Evolutionary conservation across 768 basidiomycete genomes (phyloP).

Genomic region (Pleurotus eryngii): DNA sequence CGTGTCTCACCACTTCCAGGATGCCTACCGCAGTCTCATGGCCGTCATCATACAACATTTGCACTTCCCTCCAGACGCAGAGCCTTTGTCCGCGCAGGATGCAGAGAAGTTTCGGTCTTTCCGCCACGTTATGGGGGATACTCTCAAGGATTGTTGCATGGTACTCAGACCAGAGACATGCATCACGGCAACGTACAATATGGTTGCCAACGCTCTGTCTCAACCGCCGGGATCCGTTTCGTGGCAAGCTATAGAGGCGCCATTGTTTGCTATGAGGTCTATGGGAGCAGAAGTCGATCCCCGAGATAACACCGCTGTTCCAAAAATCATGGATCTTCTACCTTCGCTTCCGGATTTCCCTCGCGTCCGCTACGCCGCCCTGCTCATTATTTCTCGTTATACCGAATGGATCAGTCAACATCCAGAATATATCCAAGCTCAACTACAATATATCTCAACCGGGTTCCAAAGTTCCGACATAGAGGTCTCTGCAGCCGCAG

Average conservation of each 20-base stretch:
- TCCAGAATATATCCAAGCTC: constrained; percentile 79
- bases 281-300: constrained; percentile 95
- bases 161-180: constrained; percentile 88
- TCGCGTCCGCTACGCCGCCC: constrained; percentile 89
- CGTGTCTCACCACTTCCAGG: constrained; percentile 71
- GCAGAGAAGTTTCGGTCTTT: constrained; percentile 92
- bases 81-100: constrained; percentile 72
- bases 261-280: constrained; percentile 94
- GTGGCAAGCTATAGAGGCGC: constrained; percentile 98
- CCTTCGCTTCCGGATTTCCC: constrained; percentile 88
- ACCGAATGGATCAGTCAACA: constrained; percentile 95
- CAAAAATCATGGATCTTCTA: constrained; percentile 93
- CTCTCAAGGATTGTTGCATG: constrained; percentile 96
- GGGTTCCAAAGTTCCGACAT: constrained; percentile 81
- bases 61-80: constrained; percentile 79
- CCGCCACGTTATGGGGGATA: constrained; percentile 98
- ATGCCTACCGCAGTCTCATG: constrained; percentile 85
- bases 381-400: constrained; percentile 93
- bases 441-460: constrained; percentile 86
- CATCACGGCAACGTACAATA: constrained; percentile 74
- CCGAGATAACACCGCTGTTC: constrained; percentile 80
- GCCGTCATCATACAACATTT: constrained; percentile 84
- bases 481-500: constrained; percentile 90
- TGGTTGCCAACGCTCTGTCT: constrained; percentile 72
- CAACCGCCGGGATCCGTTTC: constrained; percentile 53